A percentile compares a stretch with the other conserved stretches of the same genome.
phyloP scores from a whole-genome alignment of 352 stramenopile species.

The Globisporangium cystogenes region DNA sequence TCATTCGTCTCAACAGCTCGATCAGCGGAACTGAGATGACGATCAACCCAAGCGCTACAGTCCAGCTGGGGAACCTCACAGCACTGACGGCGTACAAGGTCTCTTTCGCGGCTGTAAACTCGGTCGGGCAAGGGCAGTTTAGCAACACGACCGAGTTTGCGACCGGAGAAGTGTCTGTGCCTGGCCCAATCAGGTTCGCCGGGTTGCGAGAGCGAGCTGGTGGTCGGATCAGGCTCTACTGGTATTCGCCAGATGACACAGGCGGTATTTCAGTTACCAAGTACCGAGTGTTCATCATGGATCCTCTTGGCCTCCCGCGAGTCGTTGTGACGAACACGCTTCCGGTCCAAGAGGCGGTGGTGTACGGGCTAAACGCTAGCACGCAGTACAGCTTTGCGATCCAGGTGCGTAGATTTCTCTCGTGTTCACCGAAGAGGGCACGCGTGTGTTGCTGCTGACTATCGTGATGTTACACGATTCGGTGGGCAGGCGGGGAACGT shows the following conservation, averaged over 20 bases:
- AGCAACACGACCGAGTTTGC: slow-evolving; percentile 29
- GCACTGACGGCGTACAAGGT: slow-evolving; percentile 31
- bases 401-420: slow-evolving; percentile 25
- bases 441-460: neutral
- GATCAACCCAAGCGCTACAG: slow-evolving; percentile 1
- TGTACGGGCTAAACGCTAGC: slow-evolving; percentile 24
- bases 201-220: slow-evolving; percentile 20
- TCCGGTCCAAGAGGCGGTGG: slow-evolving; percentile 6
- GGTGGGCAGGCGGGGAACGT: slow-evolving; percentile 34
- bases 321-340: slow-evolving; percentile 15
- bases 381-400: slow-evolving; percentile 39
- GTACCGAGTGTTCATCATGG: slow-evolving; percentile 41
- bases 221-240: slow-evolving; percentile 33
- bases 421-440: neutral
- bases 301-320: slow-evolving; percentile 6
- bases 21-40: slow-evolving; percentile 10
- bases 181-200: slow-evolving; percentile 19
- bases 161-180: slow-evolving; percentile 31
- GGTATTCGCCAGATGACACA: slow-evolving; percentile 36
- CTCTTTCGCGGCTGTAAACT: slow-evolving; percentile 31
- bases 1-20: slow-evolving; percentile 22
- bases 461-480: neutral
- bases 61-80: slow-evolving; percentile 25
- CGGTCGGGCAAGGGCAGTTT: slow-evolving; percentile 23
- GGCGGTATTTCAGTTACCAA: slow-evolving; percentile 51